Evolutionary conservation across 1,139 yeast genomes (phyloP), one percentile per base, ranked within the genome.

Genomic region (Lodderomyces theae): DNA sequence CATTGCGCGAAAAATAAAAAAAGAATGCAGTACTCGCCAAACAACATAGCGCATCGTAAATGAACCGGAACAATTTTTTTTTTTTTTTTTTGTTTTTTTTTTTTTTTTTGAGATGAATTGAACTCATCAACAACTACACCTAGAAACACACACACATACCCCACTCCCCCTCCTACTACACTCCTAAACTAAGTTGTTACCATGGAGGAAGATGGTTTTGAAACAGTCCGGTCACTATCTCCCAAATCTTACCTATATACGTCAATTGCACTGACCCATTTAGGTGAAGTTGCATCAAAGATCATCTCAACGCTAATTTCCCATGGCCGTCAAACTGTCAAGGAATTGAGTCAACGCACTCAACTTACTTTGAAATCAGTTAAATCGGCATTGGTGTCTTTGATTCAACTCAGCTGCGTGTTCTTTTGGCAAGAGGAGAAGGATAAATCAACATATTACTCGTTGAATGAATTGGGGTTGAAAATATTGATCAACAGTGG

Each of bases 401-500:
- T 85, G 52, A 71, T 83, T 38, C 92, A 85, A 58, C 63, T 84
- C 43, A 74, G 79, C 46, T 81, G 90, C 57, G 74, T 82, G 16
- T 69, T 66, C 18, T 76, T 75, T 51, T 74, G 80, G 72, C 52
- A 57, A 47, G 80, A 73, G 7, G 80, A 73, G 7, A 75, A 73
- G 18, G 54, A 61, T 5, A 54, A 63, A 12, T 11, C 18, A 4
- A 71, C 75, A 1, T 77, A 66, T 51, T 89, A 88, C 57, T 72
- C 71, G 29, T 77, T 82, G 47, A 75, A 83, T 52, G 82, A 81
- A 48, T 72, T 68, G 21, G 95, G 95, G 5, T 64, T 83, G 17
- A 69, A 80, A 50, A 61, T 77, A 40, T 66, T 87, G 41, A 58
- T 89, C 24, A 86, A 88, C 61, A 73, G 90, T 28, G 97, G 96